A percentile compares a stretch with the other conserved stretches of the same genome.
phyloP scores from a whole-genome alignment of 1,284 basidiomycete species.

The Pascua guehoae region DNA sequence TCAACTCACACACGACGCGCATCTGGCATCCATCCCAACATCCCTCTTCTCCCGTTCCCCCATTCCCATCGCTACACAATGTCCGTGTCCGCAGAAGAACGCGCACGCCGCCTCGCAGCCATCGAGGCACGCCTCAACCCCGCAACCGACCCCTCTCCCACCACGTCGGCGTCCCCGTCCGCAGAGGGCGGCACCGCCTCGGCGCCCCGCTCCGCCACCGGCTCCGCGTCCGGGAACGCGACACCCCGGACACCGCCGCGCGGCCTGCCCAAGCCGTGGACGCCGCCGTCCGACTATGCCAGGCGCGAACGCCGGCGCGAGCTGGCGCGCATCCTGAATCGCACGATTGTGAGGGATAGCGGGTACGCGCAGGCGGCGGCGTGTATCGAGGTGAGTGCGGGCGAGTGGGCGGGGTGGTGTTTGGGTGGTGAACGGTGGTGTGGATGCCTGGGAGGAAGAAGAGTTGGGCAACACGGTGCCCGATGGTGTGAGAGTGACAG shows the following conservation, averaged over 20 bases:
- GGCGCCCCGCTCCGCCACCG: not conserved
- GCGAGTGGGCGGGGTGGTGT: not conserved
- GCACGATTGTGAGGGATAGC: constrained; percentile 42
- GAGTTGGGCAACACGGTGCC: too few species aligned
- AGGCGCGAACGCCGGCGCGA: constrained; percentile 29
- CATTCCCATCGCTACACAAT: not conserved
- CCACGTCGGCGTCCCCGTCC: not conserved
- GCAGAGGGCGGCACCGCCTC: not conserved
- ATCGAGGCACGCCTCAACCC: constrained; percentile 34
- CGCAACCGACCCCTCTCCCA: not conserved
- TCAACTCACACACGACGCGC: not conserved
- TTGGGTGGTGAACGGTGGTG: not conserved
- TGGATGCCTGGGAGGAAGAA: not conserved
- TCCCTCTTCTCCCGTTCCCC: not conserved
- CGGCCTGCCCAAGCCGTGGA: constrained; percentile 13
- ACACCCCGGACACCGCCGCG: constrained; percentile 2
- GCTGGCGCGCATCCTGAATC: constrained; percentile 34
- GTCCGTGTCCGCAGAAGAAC: constrained; percentile 4
- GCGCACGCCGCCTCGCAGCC: constrained; percentile 26
- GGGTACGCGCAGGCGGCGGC: constrained; percentile 33
- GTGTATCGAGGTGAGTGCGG: constrained; percentile 43
- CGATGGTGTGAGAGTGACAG: too few species aligned
- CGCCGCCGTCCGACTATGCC: constrained; percentile 12
- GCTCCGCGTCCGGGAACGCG: too few species aligned
- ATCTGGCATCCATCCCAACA: not conserved